A percentile compares a stretch with the other conserved stretches of the same genome.
Conservation (phyloP, 306 rosid genomes). For the Vigna angularis region DNA sequence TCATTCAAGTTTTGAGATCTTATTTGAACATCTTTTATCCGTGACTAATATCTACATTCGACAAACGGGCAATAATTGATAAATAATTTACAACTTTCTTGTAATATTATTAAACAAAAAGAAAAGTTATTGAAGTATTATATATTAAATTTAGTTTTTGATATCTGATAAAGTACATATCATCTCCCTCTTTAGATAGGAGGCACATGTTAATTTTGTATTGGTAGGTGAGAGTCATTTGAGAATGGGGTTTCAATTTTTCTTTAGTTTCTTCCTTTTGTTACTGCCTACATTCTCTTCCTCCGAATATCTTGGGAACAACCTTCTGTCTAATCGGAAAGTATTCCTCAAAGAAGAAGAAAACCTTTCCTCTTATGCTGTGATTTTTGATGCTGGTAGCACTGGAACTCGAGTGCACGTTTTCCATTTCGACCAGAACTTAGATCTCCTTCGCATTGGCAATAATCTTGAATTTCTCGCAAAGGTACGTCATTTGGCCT, state of each 20-base stretch:
- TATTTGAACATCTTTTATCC: too few relatives aligned
- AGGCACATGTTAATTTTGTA: too few relatives aligned
- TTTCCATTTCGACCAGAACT: conserved; percentile 63
- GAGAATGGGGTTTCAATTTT: not conserved
- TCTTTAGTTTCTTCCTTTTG: conserved; percentile 55
- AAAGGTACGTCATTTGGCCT: conserved; percentile 36
- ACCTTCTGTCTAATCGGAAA: conserved; percentile 53
- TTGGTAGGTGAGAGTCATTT: too few relatives aligned
- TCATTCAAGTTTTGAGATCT: too few relatives aligned
- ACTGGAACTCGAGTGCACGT: conserved; percentile 87
- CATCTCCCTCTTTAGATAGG: too few relatives aligned
- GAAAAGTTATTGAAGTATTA: too few relatives aligned
- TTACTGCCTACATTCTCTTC: conserved; percentile 50
- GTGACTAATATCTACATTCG: too few relatives aligned
- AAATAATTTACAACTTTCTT: too few relatives aligned
- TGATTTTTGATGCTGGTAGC: conserved; percentile 87
- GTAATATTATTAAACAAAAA: too few relatives aligned
- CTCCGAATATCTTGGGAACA: conserved; percentile 36
- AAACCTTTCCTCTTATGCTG: conserved; percentile 57
- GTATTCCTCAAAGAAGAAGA: conserved; percentile 39
- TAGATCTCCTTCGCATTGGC: conserved; percentile 71
- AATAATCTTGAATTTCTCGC: conserved; percentile 56
- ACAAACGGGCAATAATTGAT: too few relatives aligned
- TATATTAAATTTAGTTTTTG: too few relatives aligned
- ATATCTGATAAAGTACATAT: too few relatives aligned